phyloP scores from a whole-genome alignment of 805 yeast species.

The Barnettozyma vustinii region DNA sequence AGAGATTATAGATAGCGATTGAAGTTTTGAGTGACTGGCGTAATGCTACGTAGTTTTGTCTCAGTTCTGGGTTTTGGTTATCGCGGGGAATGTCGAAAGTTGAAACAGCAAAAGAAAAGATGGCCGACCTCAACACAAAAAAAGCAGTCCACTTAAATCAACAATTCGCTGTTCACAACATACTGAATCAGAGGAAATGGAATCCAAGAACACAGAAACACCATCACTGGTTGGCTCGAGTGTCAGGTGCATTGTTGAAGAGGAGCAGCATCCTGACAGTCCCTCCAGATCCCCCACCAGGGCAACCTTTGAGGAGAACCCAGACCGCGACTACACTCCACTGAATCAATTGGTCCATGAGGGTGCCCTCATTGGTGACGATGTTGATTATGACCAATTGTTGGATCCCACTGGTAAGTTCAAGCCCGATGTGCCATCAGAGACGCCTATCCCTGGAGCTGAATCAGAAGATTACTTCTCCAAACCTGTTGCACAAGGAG shows the following conservation, averaged over 20 bases:
- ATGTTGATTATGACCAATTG: constrained; percentile 46
- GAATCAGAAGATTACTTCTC: constrained; percentile 9
- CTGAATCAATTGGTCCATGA: constrained; percentile 35
- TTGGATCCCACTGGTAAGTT: constrained; percentile 51
- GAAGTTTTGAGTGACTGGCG: background rate
- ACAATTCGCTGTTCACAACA: background rate
- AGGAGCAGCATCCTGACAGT: constrained; percentile 7
- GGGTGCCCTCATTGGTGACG: constrained; percentile 51
- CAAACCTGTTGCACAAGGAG: background rate
- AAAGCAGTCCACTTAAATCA: background rate
- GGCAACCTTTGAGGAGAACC: constrained; percentile 6
- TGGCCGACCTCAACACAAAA: background rate
- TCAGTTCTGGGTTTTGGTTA: background rate
- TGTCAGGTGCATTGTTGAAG: constrained; percentile 18
- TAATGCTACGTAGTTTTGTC: too few relatives aligned
- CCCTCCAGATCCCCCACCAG: constrained; percentile 16
- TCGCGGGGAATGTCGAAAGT: background rate
- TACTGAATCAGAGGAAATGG: background rate
- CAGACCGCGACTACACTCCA: constrained; percentile 19
- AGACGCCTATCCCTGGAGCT: constrained; percentile 13
- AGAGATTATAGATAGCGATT: background rate
- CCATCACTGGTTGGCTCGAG: constrained; percentile 24
- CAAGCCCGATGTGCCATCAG: constrained; percentile 24
- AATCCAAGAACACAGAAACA: constrained; percentile 1
- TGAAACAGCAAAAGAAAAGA: background rate